Percentiles rank a stretch among this genome's conserved stretches.
Conservation (phyloP, 106 monocot genomes). For the Apostasia shenzhenica region DNA sequence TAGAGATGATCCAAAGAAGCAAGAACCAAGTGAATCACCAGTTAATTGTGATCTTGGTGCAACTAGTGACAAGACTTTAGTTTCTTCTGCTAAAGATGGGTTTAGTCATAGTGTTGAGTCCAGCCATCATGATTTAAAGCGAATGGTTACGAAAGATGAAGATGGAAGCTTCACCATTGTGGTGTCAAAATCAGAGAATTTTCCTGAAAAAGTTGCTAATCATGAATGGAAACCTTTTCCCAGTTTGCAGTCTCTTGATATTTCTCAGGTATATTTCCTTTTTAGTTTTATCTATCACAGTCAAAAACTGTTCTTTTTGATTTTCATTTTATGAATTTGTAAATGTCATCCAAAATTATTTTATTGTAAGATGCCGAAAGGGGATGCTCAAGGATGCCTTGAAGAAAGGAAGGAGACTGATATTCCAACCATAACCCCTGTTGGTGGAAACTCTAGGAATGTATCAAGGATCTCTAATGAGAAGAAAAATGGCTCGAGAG, state of each 20-base stretch:
- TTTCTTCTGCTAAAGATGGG: slow-evolving; percentile 2
- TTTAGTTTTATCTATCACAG: too few species aligned
- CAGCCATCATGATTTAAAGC: slow-evolving; percentile 12
- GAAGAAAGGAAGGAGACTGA: slow-evolving; percentile 4
- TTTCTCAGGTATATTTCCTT: slow-evolving; percentile 26
- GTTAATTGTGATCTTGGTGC: too few species aligned
- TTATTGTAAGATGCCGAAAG: slow-evolving; percentile 14
- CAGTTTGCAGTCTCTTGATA: slow-evolving; percentile 19
- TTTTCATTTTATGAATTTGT: not conserved
- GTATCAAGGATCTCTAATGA: slow-evolving; percentile 12
- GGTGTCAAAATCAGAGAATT: slow-evolving; percentile 34
- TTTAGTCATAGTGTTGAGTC: slow-evolving; percentile 7
- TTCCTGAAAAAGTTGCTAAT: slow-evolving; percentile 22
- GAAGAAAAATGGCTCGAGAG: slow-evolving; percentile 12
- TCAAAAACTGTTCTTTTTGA: too few species aligned
- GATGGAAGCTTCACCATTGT: slow-evolving; percentile 51
- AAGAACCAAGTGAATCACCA: too few species aligned
- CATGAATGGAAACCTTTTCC: slow-evolving; percentile 42
- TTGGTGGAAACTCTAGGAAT: slow-evolving; percentile 14
- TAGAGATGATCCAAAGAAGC: slow-evolving; percentile 9
- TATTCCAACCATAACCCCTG: slow-evolving; percentile 9
- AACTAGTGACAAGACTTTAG: not conserved
- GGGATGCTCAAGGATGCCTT: slow-evolving; percentile 16
- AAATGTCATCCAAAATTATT: not conserved
- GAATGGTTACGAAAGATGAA: slow-evolving; percentile 23